Base-by-base conservation (phyloP, 768 basidiomycete genomes). In the Xerocomellus amylosporus region DNA sequence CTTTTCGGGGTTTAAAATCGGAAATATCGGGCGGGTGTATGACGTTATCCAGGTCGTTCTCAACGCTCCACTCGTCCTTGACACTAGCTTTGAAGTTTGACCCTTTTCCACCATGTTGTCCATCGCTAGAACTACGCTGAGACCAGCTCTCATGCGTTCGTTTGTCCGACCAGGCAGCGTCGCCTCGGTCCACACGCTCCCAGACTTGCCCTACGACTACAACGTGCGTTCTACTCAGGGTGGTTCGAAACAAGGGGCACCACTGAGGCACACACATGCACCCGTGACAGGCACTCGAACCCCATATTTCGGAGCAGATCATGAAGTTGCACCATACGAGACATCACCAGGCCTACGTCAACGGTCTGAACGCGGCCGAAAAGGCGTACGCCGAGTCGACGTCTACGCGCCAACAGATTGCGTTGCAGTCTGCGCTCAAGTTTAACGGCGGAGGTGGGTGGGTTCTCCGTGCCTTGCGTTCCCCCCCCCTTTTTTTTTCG, bases 251-350 rank as follows among this genome's bases (percentile, higher is more conserved):
- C 30, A 30, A 30, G 30, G 30, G 30, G 9, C 37, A 28, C 30
- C 19, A 36, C 49, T 49, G 51, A 57, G 20, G 14, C 34, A 37
- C 44, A 20, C n/a, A 9, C 22, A 14, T 26, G 8, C 15, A 20
- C 13, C 8, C 17, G 17, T n/a, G n/a, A 49, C 41, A 88, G 87
- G 91, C 93, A 10, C 85, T 98, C 60, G 94, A 98, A 74, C 96
- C 96, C 10, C 80, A 86, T 65, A 95, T 99, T 71, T 89, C 89
- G 2, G 79, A 83, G 62, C 82, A 94, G 69, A 98, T 99, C 58
- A 98, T 98, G 95, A 85, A 79, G 51, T 77, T 98, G 53, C 96
- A 97, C 68, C 94, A 98, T 74, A 78, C 80, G 54, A 93, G 93
- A 78, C 93, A 95, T 64, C 89, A 92, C 68, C 88, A 93, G 75